Percentiles rank a stretch among this genome's conserved stretches.
Evolutionary conservation across 306 rosid genomes (phyloP).

Genomic region (Cucumis melo): DNA sequence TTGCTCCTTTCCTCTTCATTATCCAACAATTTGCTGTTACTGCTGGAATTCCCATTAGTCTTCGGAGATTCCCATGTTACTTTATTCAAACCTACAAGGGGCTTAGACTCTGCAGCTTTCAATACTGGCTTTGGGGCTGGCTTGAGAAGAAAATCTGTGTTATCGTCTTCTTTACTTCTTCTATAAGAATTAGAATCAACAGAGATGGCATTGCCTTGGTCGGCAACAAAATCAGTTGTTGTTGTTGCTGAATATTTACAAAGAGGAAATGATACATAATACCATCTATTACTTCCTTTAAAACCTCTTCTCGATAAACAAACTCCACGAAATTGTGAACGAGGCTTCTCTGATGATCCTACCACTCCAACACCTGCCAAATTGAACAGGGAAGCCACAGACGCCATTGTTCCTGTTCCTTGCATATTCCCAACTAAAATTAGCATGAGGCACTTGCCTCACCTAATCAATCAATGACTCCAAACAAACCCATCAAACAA

Average conservation of each 20-base stretch:
- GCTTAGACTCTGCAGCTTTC: slow-evolving; percentile 33
- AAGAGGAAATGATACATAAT: slow-evolving; percentile 58
- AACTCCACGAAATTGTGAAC: slow-evolving; percentile 46
- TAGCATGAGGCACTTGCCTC: slow-evolving; percentile 19
- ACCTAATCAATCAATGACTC: slow-evolving; percentile 2
- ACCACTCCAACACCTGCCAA: slow-evolving; percentile 41
- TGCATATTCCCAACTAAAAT: slow-evolving; percentile 55
- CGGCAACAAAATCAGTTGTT: slow-evolving; percentile 69
- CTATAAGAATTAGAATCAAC: slow-evolving; percentile 50
- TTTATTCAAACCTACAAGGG: slow-evolving; percentile 23
- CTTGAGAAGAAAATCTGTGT: slow-evolving; percentile 57
- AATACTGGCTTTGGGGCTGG: slow-evolving; percentile 77
- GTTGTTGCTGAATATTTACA: slow-evolving; percentile 71
- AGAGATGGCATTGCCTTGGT: slow-evolving; percentile 64
- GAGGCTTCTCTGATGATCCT: slow-evolving; percentile 49
- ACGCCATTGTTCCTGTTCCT: slow-evolving; percentile 80
- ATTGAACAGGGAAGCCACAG: slow-evolving; percentile 61
- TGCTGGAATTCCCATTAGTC: slow-evolving; percentile 16
- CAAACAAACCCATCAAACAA: slow-evolving; percentile 12
- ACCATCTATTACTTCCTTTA: slow-evolving; percentile 48
- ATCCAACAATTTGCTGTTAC: slow-evolving; percentile 15
- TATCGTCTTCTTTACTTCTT: slow-evolving; percentile 35
- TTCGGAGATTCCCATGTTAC: slow-evolving; percentile 30
- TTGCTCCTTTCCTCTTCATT: slow-evolving; percentile 50
- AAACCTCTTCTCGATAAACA: slow-evolving; percentile 46